Evolutionary conservation across 768 basidiomycete species (phyloP).

Genomic region (Lentinula sp.): DNA sequence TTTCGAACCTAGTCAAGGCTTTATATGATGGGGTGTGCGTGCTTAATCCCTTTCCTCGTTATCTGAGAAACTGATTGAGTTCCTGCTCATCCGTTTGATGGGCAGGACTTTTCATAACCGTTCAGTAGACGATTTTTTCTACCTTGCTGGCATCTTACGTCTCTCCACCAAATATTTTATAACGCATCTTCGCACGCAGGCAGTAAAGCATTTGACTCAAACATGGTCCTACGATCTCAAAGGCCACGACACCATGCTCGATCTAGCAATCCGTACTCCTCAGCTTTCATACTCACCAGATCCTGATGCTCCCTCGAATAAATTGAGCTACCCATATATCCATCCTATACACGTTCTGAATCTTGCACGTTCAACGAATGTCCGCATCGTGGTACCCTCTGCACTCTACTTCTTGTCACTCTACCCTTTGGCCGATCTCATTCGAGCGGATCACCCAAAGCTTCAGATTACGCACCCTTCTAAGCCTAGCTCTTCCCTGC

Average conservation of each 20-base stretch:
- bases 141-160: constrained; percentile 51
- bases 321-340: constrained; percentile 49
- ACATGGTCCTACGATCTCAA: constrained; percentile 50
- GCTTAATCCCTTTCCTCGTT: background rate
- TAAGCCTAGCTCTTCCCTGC: constrained; percentile 38
- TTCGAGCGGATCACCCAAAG: constrained; percentile 48
- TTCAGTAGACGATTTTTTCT: constrained; percentile 45
- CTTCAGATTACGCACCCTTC: constrained; percentile 41
- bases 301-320: constrained; percentile 11
- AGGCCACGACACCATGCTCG: constrained; percentile 53
- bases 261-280: constrained; percentile 36
- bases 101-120: constrained; percentile 30
- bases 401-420: constrained; percentile 54
- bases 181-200: constrained; percentile 41
- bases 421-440: constrained; percentile 43
- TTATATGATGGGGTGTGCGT: constrained; percentile 55
- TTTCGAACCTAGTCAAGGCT: constrained; percentile 44
- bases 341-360: constrained; percentile 56
- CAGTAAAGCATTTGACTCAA: constrained; percentile 38
- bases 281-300: constrained; percentile 13
- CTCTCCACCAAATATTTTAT: constrained; percentile 58
- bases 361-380: constrained; percentile 44
- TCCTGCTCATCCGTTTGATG: background rate
- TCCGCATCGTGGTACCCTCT: constrained; percentile 40
- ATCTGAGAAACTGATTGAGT: background rate